Evolutionary conservation across 805 yeast species (phyloP).

Genomic region (Myxozyma melibiosi): DNA sequence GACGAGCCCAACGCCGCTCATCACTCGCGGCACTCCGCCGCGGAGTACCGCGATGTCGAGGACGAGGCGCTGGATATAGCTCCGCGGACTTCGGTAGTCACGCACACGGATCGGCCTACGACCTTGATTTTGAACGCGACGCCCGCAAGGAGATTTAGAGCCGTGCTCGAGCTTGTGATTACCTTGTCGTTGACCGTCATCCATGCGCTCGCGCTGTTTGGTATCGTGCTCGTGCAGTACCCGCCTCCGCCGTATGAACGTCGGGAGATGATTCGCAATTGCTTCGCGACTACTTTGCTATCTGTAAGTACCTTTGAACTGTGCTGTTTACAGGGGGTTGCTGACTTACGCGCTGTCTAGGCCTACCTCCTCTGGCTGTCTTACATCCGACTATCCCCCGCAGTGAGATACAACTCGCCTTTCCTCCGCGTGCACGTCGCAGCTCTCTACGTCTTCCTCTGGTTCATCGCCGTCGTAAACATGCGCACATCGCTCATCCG

Average conservation of each 20-base stretch:
- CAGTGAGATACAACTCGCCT: conserved; percentile 26
- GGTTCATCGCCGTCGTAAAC: conserved; percentile 29
- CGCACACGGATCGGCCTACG: conserved; percentile 3
- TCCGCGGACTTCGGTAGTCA: conserved; percentile 14
- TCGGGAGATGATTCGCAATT: not conserved
- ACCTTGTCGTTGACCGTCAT: conserved; percentile 14
- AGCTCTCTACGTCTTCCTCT: conserved; percentile 31
- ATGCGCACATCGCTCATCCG: conserved; percentile 38
- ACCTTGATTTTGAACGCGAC: conserved; percentile 14
- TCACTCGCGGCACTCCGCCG: not conserved
- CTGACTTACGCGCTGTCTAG: conserved; percentile 30
- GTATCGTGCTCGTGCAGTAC: conserved; percentile 22
- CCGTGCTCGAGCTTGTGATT: conserved; percentile 19
- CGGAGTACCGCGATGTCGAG: conserved; percentile 16
- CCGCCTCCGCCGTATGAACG: conserved; percentile 12
- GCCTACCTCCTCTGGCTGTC: conserved; percentile 34
- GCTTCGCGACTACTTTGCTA: conserved; percentile 6
- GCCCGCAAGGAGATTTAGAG: conserved; percentile 15
- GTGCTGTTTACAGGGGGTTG: not conserved
- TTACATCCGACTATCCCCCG: conserved; percentile 28
- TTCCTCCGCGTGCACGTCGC: conserved; percentile 37
- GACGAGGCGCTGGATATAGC: conserved; percentile 24
- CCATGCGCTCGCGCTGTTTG: conserved; percentile 14
- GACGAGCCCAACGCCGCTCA: conserved; percentile 8
- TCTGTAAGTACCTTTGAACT: conserved; percentile 13